Evolutionary conservation across 2,329 filamentous ascomycete species (phyloP), one percentile per base, ranked within the genome.

Genomic region (Elsinoe fawcettii): DNA sequence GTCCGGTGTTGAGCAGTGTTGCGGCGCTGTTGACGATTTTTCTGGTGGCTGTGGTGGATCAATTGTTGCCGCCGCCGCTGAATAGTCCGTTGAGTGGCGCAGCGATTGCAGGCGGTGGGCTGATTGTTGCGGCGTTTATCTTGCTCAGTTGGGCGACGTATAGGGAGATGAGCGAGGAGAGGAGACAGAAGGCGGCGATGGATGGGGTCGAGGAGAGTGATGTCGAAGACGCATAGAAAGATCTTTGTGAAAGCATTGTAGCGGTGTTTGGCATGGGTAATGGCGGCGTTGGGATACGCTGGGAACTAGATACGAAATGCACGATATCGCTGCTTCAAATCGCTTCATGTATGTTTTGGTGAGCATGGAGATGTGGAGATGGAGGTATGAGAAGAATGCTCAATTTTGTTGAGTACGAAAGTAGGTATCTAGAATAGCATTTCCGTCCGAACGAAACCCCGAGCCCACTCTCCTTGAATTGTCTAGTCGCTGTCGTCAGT

Each of bases 1-100:
- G 87, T 16, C 93, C 93, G 0, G 93, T 99, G 2, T 78, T 99
- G 3, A 66, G 63, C 58, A 95, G 88, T 16, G 93, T 99, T 9
- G 93, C 93, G 0, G 90, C 92, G 2, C 81, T 99, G 5, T 78
- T 99, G 47, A 99, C 93, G 20, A 99, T 99, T 63, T 97, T 99
- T 77, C 83, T 97, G 60, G 93, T 99, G 5, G 93, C 92, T 0
- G 76, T 97, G 27, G 88, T 88, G 57, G 93, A 99, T 72, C 95
- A 93, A 84, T 69, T 91, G 58, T 77, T 91, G 43, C 95, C 89
- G 0, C 74, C 74, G 3, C 76, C 76, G 2, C 67, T 78, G n/a
- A 89, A 92, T 51, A 79, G 86, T 64, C 82, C 87, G 0, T 76
- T 96, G 18, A 87, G 85, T 54, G 74, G 78, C 3, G 87, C 90